Base-by-base conservation (phyloP, 768 basidiomycete species). In the Lyophyllum semitale region DNA sequence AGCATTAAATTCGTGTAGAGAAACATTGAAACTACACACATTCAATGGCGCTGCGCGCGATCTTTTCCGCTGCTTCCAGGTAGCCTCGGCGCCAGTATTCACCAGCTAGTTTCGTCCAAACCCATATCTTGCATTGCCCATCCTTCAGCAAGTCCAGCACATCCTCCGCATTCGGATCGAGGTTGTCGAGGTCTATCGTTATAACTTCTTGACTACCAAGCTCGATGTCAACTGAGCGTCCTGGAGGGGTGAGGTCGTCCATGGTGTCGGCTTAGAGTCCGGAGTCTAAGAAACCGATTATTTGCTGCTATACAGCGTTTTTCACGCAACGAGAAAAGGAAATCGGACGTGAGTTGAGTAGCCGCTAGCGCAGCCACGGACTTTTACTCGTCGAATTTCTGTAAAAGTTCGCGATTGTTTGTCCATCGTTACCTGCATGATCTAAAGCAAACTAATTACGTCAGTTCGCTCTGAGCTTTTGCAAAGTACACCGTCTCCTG, bases 31-130 rank as follows among this genome's bases (percentile, higher is more conserved):
- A 45, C 51, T 38, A 55, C 54, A 37, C 65, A 90, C 90, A 80
- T 61, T 85, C 83, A 35, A 85, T 75, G 15, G 87, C 94, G 46
- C 81, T 77, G 29, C 75, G 71, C 26, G 87, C 85, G 45, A 95
- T 87, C 60, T 82, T 83, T 69, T 94, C 88, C 12, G 93, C 93
- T 8, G 84, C 87, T 23, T 85, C 83, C 46, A 90, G 73, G 59
- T 85, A 81, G 0, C 89, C 90, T 61, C 85, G 81, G 58, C 89
- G 75, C 89, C 93, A 93, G 64, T 96, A 95, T 71, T 95, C 94
- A 15, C 84, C 85, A 8, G 93, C 93, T 20, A 95, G 78, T 58
- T 84, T 85, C 1, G 89, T 85, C 92, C 92, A 95, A 11, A 88
- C 83, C 66, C 81, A 84, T 17, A 85, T 84, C 55, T 76, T 84